Conservation (phyloP, 345 rosid genomes). For the Lepidium sativum region DNA sequence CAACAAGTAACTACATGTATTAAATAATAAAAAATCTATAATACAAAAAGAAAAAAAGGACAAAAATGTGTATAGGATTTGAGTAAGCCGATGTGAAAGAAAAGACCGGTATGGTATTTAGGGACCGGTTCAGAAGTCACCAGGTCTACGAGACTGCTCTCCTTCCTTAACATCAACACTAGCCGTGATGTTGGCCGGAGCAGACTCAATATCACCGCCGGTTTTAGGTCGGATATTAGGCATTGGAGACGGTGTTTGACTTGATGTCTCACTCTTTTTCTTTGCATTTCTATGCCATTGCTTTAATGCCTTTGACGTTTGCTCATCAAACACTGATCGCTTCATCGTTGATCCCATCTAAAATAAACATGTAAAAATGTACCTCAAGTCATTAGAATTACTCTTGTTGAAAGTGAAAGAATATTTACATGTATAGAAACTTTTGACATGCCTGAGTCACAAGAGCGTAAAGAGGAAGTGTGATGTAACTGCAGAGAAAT, state of each 20-base stretch:
- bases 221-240: conserved; percentile 7
- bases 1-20: conserved; percentile 12
- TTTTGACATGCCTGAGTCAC: conserved; percentile 65
- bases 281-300: conserved; percentile 72
- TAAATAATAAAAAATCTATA: conserved; percentile 5
- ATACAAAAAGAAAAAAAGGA: background rate
- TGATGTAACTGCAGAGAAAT: conserved; percentile 72
- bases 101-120: background rate
- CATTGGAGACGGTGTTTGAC: background rate
- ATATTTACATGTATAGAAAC: background rate
- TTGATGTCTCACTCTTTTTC: conserved; percentile 32
- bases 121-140: conserved; percentile 24
- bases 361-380: background rate
- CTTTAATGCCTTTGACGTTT: conserved; percentile 69
- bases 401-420: background rate
- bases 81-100: conserved; percentile 5
- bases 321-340: conserved; percentile 72
- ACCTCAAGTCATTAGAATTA: background rate
- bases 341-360: conserved; percentile 97
- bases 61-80: background rate
- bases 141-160: conserved; percentile 5
- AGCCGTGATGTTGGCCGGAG: conserved; percentile 44
- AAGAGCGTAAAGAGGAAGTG: conserved; percentile 87
- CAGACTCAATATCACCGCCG: conserved; percentile 24
- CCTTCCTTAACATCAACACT: conserved; percentile 37